Evolutionary conservation across 2,329 filamentous ascomycete genomes (phyloP).

Genomic region (Lecanicillium sp.): DNA sequence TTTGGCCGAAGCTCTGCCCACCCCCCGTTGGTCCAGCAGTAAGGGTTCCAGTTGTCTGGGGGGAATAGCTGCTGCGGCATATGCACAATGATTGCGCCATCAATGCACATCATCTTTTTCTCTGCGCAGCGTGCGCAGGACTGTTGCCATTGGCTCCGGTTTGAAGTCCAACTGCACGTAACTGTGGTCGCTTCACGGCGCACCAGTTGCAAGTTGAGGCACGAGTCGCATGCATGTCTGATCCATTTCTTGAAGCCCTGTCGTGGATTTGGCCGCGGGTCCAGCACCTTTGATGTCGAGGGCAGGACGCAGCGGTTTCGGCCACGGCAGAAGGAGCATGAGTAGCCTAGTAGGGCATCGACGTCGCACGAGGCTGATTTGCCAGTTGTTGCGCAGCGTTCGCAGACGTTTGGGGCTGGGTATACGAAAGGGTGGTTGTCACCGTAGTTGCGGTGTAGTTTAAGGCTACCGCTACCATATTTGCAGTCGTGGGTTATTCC

Average conservation of each 20-base stretch:
- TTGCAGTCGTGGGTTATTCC: constrained; percentile 9
- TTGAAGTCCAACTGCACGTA: constrained; percentile 16
- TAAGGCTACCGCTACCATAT: background rate
- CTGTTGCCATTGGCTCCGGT: constrained; percentile 12
- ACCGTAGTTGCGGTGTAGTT: constrained; percentile 12
- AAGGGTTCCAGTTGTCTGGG: constrained; percentile 11
- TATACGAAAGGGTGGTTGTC: constrained; percentile 9
- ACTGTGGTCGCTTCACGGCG: background rate
- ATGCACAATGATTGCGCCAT: constrained; percentile 8
- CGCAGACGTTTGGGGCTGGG: constrained; percentile 8
- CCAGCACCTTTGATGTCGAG: background rate
- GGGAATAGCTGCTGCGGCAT: constrained; percentile 5
- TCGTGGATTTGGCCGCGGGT: constrained; percentile 11
- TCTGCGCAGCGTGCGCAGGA: constrained; percentile 15
- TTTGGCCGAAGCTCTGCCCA: constrained; percentile 12
- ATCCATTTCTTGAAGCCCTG: constrained; percentile 14
- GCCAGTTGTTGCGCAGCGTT: background rate
- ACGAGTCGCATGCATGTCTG: constrained; percentile 16
- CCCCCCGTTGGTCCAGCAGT: constrained; percentile 8
- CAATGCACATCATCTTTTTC: constrained; percentile 13
- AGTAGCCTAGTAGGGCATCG: constrained; percentile 13
- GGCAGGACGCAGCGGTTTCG: constrained; percentile 5
- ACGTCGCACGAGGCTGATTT: constrained; percentile 13
- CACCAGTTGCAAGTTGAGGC: constrained; percentile 8
- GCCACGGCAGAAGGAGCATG: constrained; percentile 12